phyloP scores from a whole-genome alignment of 176 grass and related monocot species.

The Eleusine indica region DNA sequence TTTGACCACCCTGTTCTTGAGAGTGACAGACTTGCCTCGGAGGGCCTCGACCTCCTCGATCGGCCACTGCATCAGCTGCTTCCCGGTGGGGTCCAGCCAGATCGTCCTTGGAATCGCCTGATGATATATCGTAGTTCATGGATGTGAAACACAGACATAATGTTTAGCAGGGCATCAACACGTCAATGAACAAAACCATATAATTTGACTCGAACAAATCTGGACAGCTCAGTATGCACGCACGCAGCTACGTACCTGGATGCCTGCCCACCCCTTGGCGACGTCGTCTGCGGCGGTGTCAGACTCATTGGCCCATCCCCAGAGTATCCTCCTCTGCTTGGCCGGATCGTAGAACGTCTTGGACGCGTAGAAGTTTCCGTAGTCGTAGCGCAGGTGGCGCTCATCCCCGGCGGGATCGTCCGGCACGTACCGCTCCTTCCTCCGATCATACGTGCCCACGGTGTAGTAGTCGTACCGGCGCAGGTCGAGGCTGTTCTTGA shows the following conservation, averaged over 20 bases:
- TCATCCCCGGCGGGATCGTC: conserved; percentile 53
- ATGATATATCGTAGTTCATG: neutral
- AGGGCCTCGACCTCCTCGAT: conserved; percentile 72
- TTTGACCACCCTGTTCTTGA: conserved; percentile 46
- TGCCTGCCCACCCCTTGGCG: conserved; percentile 78
- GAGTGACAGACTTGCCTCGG: conserved; percentile 37
- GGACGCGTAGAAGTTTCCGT: conserved; percentile 93
- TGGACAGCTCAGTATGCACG: neutral
- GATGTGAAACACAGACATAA: neutral
- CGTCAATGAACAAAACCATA: neutral
- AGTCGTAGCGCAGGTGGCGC: conserved; percentile 61
- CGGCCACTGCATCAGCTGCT: conserved; percentile 84
- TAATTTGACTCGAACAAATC: neutral
- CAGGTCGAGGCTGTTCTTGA: conserved; percentile 83
- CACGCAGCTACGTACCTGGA: conserved; percentile 52
- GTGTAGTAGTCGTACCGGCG: conserved; percentile 81
- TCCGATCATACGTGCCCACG: conserved; percentile 53
- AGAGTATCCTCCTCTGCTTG: conserved; percentile 63
- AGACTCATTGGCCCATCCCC: conserved; percentile 91
- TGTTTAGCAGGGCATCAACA: neutral
- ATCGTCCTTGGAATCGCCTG: conserved; percentile 74
- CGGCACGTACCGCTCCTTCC: conserved; percentile 58
- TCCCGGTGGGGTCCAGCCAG: conserved; percentile 66
- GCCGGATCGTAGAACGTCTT: conserved; percentile 79
- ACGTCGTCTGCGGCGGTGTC: conserved; percentile 54